A percentile compares a stretch with the other conserved stretches of the same genome.
phyloP scores from a whole-genome alignment of 345 rosid species.

The Citrus sinensis region DVS_A1.0 CM039167.1:5763001-5763500 shows the following conservation, averaged over 20 bases:
- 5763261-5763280: not conserved
- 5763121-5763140: not conserved
- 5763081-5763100: no score
- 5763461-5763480: no score
- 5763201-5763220: conserved; percentile 15
- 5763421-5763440: not conserved
- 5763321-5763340: not conserved
- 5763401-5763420: not conserved
- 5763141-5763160: not conserved
- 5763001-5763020: no score
- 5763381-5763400: not conserved
- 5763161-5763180: not conserved
- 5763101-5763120: no score
- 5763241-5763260: not conserved
- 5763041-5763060: no score
- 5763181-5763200: conserved; percentile 13
- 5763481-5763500: no score
- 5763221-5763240: not conserved
- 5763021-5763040: no score
- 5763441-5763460: no score
- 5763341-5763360: not conserved
- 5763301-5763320: not conserved
- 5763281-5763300: not conserved
- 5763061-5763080: no score
- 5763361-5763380: not conserved